Percentiles rank a stretch among this genome's conserved stretches.
Conservation (phyloP, 495 filamentous ascomycete genomes). For the Aspergillus kassunensis region DNA sequence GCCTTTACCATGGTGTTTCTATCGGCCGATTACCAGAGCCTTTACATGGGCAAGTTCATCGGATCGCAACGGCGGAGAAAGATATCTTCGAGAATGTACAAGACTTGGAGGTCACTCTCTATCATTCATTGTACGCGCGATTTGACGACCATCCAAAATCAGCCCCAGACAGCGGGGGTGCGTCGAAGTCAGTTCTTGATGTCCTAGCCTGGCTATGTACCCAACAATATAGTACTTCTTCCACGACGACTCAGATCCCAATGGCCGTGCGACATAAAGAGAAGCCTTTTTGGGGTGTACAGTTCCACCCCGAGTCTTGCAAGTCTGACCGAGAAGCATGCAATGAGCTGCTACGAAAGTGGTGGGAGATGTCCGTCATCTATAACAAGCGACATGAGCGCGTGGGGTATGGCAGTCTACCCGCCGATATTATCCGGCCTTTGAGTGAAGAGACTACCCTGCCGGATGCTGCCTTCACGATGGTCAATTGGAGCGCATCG, state of each 20-base stretch:
- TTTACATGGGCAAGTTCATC: conserved; percentile 75
- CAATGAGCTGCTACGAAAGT: conserved; percentile 63
- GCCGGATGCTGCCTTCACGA: conserved; percentile 29
- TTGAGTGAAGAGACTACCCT: conserved; percentile 20
- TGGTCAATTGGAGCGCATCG: conserved; percentile 36
- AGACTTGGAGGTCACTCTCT: conserved; percentile 68
- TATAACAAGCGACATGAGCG: conserved; percentile 39
- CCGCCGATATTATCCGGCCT: conserved; percentile 24
- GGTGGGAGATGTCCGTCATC: conserved; percentile 54
- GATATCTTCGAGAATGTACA: conserved; percentile 55
- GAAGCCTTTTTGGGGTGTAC: conserved; percentile 85
- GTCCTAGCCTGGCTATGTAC: conserved; percentile 38
- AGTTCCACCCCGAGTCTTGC: conserved; percentile 93
- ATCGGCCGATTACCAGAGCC: conserved; percentile 62
- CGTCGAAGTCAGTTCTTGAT: conserved; percentile 21
- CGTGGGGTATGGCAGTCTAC: conserved; percentile 24
- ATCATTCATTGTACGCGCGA: conserved; percentile 77
- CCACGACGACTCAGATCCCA: conserved; percentile 46
- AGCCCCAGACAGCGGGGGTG: background rate
- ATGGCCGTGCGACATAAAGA: conserved; percentile 68
- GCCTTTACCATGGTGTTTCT: conserved; percentile 58
- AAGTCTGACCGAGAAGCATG: conserved; percentile 71
- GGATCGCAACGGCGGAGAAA: conserved; percentile 48
- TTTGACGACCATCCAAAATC: conserved; percentile 24
- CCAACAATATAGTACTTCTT: conserved; percentile 6